phyloP scores from a whole-genome alignment of 805 yeast genomes.

The Metschnikowia arizonensis region DNA sequence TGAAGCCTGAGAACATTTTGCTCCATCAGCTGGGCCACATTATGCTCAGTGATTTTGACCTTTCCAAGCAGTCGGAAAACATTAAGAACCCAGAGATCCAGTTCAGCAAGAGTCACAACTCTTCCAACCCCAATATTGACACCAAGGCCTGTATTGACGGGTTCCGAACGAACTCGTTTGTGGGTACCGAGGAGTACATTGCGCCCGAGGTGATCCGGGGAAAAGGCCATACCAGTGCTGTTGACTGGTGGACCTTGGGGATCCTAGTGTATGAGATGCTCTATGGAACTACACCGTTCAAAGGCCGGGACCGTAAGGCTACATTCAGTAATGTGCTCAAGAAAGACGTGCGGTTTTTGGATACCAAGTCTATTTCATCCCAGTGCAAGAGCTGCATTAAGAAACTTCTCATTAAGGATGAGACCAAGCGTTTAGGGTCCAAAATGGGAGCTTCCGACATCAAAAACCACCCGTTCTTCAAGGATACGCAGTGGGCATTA shows the following conservation, averaged over 20 bases:
- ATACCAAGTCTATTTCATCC: slow-evolving; percentile 60
- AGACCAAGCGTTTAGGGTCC: slow-evolving; percentile 82
- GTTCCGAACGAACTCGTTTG: slow-evolving; percentile 95
- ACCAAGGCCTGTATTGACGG: slow-evolving; percentile 95
- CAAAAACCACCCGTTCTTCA: slow-evolving; percentile 87
- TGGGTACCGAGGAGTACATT: slow-evolving; percentile 97
- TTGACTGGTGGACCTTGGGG: slow-evolving; percentile 99
- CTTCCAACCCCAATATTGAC: slow-evolving; percentile 65
- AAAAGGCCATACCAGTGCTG: slow-evolving; percentile 95
- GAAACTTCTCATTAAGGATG: slow-evolving; percentile 84
- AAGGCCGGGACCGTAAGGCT: slow-evolving; percentile 81
- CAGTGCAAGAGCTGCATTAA: slow-evolving; percentile 75
- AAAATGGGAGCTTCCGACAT: slow-evolving; percentile 93
- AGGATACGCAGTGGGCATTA: slow-evolving; percentile 91
- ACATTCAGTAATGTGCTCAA: slow-evolving; percentile 87
- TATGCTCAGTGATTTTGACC: slow-evolving; percentile 94
- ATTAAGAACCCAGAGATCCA: slow-evolving; percentile 73
- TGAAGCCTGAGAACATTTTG: slow-evolving; percentile 93
- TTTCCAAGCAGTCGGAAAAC: slow-evolving; percentile 81
- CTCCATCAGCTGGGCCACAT: slow-evolving; percentile 97
- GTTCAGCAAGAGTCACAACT: slow-evolving; percentile 29
- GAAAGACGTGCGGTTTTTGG: slow-evolving; percentile 77
- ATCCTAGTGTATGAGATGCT: slow-evolving; percentile 91
- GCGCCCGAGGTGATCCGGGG: slow-evolving; percentile 98
- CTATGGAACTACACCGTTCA: slow-evolving; percentile 94